Percentiles rank a stretch among this genome's conserved stretches.
Conservation (phyloP, 1,139 yeast genomes). For the Nakaseomyces nivariensis region DNA sequence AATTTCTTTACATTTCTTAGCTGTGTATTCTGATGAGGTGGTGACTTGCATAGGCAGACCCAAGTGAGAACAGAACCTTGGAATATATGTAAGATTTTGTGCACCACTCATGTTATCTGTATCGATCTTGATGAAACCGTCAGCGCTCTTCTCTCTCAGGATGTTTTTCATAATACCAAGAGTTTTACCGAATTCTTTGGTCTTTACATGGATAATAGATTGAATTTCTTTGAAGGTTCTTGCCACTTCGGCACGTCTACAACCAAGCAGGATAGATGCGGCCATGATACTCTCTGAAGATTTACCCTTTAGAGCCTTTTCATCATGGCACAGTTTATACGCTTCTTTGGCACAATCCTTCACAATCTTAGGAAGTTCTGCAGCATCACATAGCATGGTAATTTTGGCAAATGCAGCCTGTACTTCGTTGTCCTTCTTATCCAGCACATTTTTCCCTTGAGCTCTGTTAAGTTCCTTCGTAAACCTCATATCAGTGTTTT, state of each 20-base stretch:
- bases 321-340: conserved; percentile 84
- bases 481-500: conserved; percentile 51
- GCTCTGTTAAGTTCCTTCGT: conserved; percentile 87
- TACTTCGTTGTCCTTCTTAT: conserved; percentile 76
- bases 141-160: conserved; percentile 52
- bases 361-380: conserved; percentile 85
- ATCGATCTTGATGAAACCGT: conserved; percentile 31
- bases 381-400: conserved; percentile 95
- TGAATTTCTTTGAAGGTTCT: conserved; percentile 94
- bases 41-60: conserved; percentile 80
- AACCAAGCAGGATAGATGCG: conserved; percentile 88
- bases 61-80: conserved; percentile 92
- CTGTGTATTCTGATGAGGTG: conserved; percentile 88
- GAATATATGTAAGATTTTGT: conserved; percentile 88
- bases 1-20: conserved; percentile 77
- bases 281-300: conserved; percentile 95
- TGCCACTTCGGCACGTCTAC: conserved; percentile 89
- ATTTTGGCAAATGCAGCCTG: conserved; percentile 86
- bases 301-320: conserved; percentile 77
- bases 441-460: conserved; percentile 77
- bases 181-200: conserved; percentile 86
- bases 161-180: conserved; percentile 74
- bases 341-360: conserved; percentile 98
- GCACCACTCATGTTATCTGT: conserved; percentile 66
- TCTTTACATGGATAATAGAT: conserved; percentile 88